A percentile compares a stretch with the other conserved stretches of the same genome.
Conservation (phyloP, 2,329 filamentous ascomycete genomes). For the Aspergillus felis region DNA sequence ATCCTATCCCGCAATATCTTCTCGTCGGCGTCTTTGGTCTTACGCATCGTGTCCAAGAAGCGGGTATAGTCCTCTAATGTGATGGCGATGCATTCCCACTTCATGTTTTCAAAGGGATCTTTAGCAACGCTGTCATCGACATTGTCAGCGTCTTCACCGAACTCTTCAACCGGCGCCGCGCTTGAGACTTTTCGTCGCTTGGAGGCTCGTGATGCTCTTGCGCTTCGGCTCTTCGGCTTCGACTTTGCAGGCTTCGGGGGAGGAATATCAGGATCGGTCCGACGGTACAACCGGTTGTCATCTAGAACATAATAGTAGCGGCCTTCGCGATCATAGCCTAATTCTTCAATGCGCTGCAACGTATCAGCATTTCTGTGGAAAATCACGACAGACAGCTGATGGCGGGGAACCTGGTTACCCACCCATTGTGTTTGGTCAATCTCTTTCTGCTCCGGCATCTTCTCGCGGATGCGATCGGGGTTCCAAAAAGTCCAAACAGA, state of each 20-base stretch:
- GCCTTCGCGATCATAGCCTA: constrained; percentile 82
- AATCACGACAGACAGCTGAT: background rate
- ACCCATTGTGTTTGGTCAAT: constrained; percentile 81
- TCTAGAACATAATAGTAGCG: constrained; percentile 87
- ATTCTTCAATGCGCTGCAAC: constrained; percentile 42
- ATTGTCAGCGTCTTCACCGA: constrained; percentile 43
- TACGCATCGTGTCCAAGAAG: constrained; percentile 68
- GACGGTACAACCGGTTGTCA: constrained; percentile 87
- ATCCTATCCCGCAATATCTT: constrained; percentile 70
- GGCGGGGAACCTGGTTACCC: constrained; percentile 29
- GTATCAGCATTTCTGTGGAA: constrained; percentile 8
- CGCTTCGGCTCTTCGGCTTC: constrained; percentile 63
- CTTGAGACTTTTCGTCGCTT: constrained; percentile 62
- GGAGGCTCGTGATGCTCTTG: constrained; percentile 61
- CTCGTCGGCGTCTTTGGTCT: constrained; percentile 79
- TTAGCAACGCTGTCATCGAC: constrained; percentile 40
- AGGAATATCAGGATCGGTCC: constrained; percentile 68
- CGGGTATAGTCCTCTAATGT: constrained; percentile 71
- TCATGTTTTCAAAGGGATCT: constrained; percentile 69
- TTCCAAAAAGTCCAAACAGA: constrained; percentile 86
- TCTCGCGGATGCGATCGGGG: constrained; percentile 79
- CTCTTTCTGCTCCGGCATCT: constrained; percentile 78
- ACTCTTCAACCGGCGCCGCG: constrained; percentile 36
- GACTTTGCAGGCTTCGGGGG: constrained; percentile 55
- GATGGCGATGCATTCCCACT: constrained; percentile 88